Evolutionary conservation across 352 stramenopile species (phyloP), one percentile per base, ranked within the genome.

Genomic region (Phytopythium litorale): DNA sequence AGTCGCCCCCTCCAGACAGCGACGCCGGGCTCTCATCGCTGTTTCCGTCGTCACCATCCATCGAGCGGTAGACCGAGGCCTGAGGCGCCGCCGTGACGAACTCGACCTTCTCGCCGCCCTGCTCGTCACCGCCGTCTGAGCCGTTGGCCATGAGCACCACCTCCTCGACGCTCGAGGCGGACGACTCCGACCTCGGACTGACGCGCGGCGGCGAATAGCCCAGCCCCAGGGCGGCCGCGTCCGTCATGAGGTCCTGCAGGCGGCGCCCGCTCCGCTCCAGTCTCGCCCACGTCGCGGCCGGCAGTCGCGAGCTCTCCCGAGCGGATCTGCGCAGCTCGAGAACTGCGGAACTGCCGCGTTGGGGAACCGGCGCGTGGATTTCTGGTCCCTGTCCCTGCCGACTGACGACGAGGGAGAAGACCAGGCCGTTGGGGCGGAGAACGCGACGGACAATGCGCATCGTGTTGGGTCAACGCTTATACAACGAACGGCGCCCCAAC

Each of bases 401-500:
- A 21, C 3, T 32, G 45, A n/a, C n/a, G n/a, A n/a, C n/a, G n/a
- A n/a, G n/a, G 42, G 42, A 7, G 7, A n/a, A 18, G 42, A 49
- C 19, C 12, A 28, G 21, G 21, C n/a, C 45, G 45, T 30, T 51
- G 45, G 21, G 21, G 0, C 3, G 28, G 28, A 37, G 48, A 32
- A 32, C 28, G 3, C 28, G 28, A 7, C 28, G 28, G 5, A 32
- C 28, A 32, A 32, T 32, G 28, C 28, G 37, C 48, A 37, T 54
- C 30, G 48, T 13, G 25, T 19, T 56, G 35, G 8, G 9, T 40
- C 35, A 15, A 11, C 52, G 52, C 52, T 58, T 58, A 58, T 58
- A 58, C n/a, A 33, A 58, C 52, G 52, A 33, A 40, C 30, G 52
- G 32, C n/a, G 43, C 8, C n/a, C 33, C n/a, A 48, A 45, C 32